These are phyloP conservation scores for Pythium aphanidermatum DNA, from an alignment of 352 stramenopile species.

Conservation along the genomic window DNA sequence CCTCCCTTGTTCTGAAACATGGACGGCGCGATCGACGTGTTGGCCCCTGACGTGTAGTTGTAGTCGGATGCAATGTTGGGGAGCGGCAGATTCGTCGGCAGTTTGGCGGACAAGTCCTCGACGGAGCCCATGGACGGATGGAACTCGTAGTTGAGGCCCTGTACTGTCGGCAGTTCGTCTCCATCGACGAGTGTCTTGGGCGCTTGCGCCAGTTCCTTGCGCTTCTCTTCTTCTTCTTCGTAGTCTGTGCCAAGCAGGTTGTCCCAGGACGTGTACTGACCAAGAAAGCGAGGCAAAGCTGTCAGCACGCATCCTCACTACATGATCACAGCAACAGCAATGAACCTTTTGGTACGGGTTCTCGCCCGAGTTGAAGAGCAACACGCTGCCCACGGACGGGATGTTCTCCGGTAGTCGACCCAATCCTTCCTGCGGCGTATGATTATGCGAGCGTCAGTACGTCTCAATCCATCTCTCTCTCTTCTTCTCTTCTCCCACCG, in stretches of 20 bases:
- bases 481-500: too few species aligned
- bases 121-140: conserved; percentile 59
- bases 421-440: conserved; percentile 56
- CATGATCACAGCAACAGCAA: neutral
- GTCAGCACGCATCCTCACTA: neutral
- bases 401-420: conserved; percentile 77
- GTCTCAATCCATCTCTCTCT: too few species aligned
- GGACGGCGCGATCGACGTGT: conserved; percentile 70
- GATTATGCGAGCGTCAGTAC: too few species aligned
- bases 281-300: neutral
- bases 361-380: conserved; percentile 86
- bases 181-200: conserved; percentile 76
- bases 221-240: conserved; percentile 83
- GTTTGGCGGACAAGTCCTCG: conserved; percentile 63
- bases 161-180: conserved; percentile 66
- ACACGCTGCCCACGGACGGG: conserved; percentile 67
- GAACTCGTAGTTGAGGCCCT: conserved; percentile 77
- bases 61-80: conserved; percentile 77
- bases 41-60: conserved; percentile 52
- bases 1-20: conserved; percentile 80
- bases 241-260: conserved; percentile 83
- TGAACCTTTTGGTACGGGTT: conserved; percentile 84
- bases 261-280: conserved; percentile 84
- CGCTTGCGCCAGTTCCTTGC: conserved; percentile 72
- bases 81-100: conserved; percentile 74